Percentiles rank a stretch among this genome's conserved stretches.
Conservation (phyloP, 2,329 filamentous ascomycete genomes). For the Aureobasidium lini region DNA sequence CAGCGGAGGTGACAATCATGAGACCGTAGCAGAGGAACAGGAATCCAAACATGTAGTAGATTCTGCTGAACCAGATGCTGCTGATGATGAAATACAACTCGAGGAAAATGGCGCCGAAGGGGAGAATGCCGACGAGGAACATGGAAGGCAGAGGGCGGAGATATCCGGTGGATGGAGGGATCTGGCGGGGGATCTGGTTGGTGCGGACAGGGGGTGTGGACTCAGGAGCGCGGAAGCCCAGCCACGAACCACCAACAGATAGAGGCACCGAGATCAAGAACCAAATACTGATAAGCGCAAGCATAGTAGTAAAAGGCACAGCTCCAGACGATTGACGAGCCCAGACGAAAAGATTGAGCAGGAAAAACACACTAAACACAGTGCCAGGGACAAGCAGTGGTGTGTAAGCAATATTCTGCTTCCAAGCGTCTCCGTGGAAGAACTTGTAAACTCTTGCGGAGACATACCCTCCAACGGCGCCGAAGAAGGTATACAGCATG, state of each 20-base stretch:
- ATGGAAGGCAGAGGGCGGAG: slow-evolving; percentile 83
- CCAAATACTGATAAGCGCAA: slow-evolving; percentile 89
- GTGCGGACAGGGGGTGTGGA: slow-evolving; percentile 80
- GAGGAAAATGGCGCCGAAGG: slow-evolving; percentile 94
- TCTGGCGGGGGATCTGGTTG: slow-evolving; percentile 96
- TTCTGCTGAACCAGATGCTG: slow-evolving; percentile 96
- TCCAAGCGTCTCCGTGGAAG: slow-evolving; percentile 88
- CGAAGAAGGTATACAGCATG: slow-evolving; percentile 85
- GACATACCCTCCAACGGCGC: slow-evolving; percentile 84
- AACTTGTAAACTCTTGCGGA: slow-evolving; percentile 91
- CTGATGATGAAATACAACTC: slow-evolving; percentile 99
- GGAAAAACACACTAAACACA: slow-evolving; percentile 83
- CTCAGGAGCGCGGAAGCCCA: slow-evolving; percentile 68
- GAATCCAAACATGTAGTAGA: slow-evolving; percentile 99
- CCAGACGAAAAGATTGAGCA: slow-evolving; percentile 95
- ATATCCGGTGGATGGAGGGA: slow-evolving; percentile 76
- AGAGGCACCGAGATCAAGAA: slow-evolving; percentile 93
- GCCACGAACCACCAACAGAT: slow-evolving; percentile 82
- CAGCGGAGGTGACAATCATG: slow-evolving; percentile 91
- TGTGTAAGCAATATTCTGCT: slow-evolving; percentile 82
- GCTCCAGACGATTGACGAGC: slow-evolving; percentile 85
- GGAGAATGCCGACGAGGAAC: slow-evolving; percentile 83
- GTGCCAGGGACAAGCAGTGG: slow-evolving; percentile 78
- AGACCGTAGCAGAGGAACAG: slow-evolving; percentile 94
- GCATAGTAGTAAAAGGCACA: slow-evolving; percentile 94